Base-by-base conservation (phyloP, 345 rosid genomes). In the Erysimum cheiranthoides region DNA sequence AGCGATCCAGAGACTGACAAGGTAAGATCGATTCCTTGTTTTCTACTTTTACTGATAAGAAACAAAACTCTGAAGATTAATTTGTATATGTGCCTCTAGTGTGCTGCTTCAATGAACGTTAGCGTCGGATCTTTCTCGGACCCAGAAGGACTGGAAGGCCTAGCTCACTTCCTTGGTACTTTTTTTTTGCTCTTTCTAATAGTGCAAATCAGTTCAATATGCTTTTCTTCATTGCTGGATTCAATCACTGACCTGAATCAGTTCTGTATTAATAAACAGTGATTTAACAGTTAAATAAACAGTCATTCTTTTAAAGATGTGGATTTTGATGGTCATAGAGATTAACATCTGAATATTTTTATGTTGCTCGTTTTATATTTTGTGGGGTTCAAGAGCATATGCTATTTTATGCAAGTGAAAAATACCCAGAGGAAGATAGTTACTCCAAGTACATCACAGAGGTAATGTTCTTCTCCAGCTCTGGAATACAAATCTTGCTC, bases 151-250 rank as follows among this genome's bases (percentile, higher is more conserved):
- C 82, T 94, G 2, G 93, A 90, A 53, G 98, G 98, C 50, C 88
- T 94, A n/a, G 96, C 98, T 32, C 97, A 94, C 83, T 94, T 94
- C 72, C 93, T 94, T 2, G 98, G 98, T 91, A 83, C 17, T 25
- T 47, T 6, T 43, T 3, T 16, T 17, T 5, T 42, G n/a, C 34
- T 32, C 34, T 4, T 6, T 32, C 5, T 21, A 21, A 21, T 21
- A 21, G 1, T 21, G 25, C 25, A 21, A 21, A 21, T 21, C 25
- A 21, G 25, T 21, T 5, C 18, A 25, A 50, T n/a, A n/a, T 70
- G 8, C 21, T 1, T 14, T 25, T 47, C 18, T 5, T 38, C 49
- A 32, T 31, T 4, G 6, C 2, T 9, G 30, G 25, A 8, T 43
- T 42, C 43, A 31, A 57, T 32, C 16, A 67, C 1, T 52, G 51